Evolutionary conservation across 495 filamentous ascomycete species (phyloP).

Genomic region (Chaetomidium leptoderma): DNA sequence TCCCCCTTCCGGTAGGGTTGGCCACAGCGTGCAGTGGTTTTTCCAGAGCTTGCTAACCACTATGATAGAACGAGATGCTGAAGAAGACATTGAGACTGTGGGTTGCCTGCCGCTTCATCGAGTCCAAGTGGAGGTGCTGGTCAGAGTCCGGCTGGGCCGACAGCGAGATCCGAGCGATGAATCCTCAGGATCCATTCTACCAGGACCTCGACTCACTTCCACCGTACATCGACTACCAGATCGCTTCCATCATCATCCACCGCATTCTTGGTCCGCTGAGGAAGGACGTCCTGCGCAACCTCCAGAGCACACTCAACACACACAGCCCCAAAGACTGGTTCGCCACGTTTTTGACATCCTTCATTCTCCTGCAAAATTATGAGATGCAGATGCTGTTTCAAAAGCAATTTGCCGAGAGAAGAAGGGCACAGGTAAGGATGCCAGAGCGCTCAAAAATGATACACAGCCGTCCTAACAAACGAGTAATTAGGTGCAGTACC

Average conservation of each 20-base stretch:
- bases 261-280: conserved; percentile 33
- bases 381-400: conserved; percentile 37
- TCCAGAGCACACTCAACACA: conserved; percentile 31
- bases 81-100: conserved; percentile 35
- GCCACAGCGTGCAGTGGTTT: not conserved
- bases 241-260: conserved; percentile 38
- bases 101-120: conserved; percentile 39
- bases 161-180: conserved; percentile 25
- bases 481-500: conserved; percentile 29
- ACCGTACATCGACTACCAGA: conserved; percentile 39
- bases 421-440: conserved; percentile 24
- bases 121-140: conserved; percentile 38
- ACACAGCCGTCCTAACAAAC: not conserved
- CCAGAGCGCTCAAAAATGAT: not conserved
- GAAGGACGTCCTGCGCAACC: conserved; percentile 29
- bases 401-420: conserved; percentile 30
- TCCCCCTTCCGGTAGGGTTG: conserved; percentile 30
- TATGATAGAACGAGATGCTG: conserved; percentile 35
- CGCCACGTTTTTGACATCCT: conserved; percentile 33
- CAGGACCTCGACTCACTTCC: conserved; percentile 32
- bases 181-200: conserved; percentile 31
- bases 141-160: conserved; percentile 25
- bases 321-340: conserved; percentile 39
- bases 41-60: not conserved
- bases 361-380: conserved; percentile 42